Base-by-base conservation (phyloP, 495 filamentous ascomycete genomes). In the Talaromyces proteolyticus region DNA sequence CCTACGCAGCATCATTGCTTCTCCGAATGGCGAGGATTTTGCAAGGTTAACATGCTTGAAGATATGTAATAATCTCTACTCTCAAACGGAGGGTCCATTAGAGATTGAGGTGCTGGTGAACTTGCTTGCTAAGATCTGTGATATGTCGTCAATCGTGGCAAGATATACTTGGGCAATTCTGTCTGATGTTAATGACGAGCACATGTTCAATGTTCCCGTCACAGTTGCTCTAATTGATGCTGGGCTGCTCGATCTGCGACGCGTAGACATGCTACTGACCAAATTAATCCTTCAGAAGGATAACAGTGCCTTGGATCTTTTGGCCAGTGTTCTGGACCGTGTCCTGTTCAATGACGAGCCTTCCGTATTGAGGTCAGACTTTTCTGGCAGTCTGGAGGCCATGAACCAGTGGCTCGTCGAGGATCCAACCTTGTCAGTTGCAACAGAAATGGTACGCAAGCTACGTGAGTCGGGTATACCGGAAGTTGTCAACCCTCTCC, bases 51-150 rank as follows among this genome's bases (percentile, higher is more conserved):
- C 83, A 21, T 87, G 85, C 0, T 76, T 84, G 49, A 79, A 86
- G 44, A 81, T 94, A 34, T 88, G 87, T 51, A 76, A 77, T 8
- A 72, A 76, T 14, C 73, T 97, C 3, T 93, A 82, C 56, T 66
- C 71, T 34, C 78, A 86, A 42, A 67, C 65, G 1, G 67, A 75
- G 42, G 76, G 74, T 29, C 75, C 76, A 11, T 65, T 96, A 24
- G 84, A 91, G 51, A 74, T 95, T 34, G 91, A 97, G 61, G 79
- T 89, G 39, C 75, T 96, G 12, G 89, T 91, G 0, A 80, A 90
- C 47, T 72, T 97, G 7, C 77, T 99, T 14, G 77, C 85, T 48
- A 84, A 84, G 49, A 67, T 95, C n/a, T 89, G 87, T 62, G 81
- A 88, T 54, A 79, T 91, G 59, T 88, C 86, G 25, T 77, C 80